Conservation (phyloP, 2,329 filamentous ascomycete species). For the Metarhizium rileyi region DNA sequence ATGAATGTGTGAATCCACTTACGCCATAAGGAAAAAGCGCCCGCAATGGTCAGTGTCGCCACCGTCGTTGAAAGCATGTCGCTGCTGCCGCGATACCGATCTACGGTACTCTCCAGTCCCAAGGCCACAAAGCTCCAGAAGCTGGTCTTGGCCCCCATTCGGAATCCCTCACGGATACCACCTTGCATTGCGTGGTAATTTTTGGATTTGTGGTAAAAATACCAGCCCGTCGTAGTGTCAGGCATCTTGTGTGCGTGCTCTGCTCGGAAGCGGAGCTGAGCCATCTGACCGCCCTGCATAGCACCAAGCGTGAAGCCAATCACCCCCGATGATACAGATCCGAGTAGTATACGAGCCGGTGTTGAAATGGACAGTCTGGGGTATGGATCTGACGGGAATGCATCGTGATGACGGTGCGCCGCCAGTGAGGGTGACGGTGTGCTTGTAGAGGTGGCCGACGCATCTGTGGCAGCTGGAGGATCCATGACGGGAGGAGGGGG, state of each 20-base stretch:
- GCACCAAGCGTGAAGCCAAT: conserved; percentile 64
- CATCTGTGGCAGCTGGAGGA: background rate
- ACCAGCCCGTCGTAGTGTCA: conserved; percentile 77
- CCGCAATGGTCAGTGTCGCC: conserved; percentile 75
- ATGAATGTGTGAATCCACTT: conserved; percentile 25
- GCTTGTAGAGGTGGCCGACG: background rate
- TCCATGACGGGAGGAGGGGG: background rate
- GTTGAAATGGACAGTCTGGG: conserved; percentile 54
- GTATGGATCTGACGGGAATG: conserved; percentile 18
- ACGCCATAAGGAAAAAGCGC: conserved; percentile 82
- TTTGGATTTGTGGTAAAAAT: conserved; percentile 97
- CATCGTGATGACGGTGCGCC: conserved; percentile 11
- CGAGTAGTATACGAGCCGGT: conserved; percentile 54
- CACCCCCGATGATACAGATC: conserved; percentile 51
- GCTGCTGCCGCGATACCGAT: conserved; percentile 51
- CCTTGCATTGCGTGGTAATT: conserved; percentile 80
- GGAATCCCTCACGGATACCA: conserved; percentile 67
- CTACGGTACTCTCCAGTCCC: conserved; percentile 70
- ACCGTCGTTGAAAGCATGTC: conserved; percentile 76
- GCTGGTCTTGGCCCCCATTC: conserved; percentile 60
- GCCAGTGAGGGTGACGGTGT: conserved; percentile 4
- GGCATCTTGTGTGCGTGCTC: conserved; percentile 95
- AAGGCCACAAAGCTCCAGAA: conserved; percentile 71
- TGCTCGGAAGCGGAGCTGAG: conserved; percentile 78
- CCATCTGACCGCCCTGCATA: conserved; percentile 60